These are phyloP conservation scores for Trametes maxima DNA, from an alignment of 768 basidiomycete genomes.

Conservation along the genomic window DNA sequence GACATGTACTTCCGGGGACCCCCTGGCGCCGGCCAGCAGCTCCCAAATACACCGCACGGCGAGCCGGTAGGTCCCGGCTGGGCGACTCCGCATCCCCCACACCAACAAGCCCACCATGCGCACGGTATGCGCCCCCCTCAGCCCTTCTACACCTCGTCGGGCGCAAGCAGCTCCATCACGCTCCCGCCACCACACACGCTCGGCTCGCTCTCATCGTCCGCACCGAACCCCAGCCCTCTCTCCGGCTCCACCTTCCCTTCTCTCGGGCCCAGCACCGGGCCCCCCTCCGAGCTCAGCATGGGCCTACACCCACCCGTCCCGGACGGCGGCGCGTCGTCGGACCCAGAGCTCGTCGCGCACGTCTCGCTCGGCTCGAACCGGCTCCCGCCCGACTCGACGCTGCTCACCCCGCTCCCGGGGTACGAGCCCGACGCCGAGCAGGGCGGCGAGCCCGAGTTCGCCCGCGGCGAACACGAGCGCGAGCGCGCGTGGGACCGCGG, in stretches of 20 bases:
- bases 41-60: conserved; percentile 2
- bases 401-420: conserved; percentile 70
- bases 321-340: conserved; percentile 12
- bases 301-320: conserved; percentile 1
- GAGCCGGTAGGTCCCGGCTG: conserved; percentile 14
- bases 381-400: conserved; percentile 51
- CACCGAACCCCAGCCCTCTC: conserved; percentile 22
- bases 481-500: conserved; percentile 14
- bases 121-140: conserved; percentile 15
- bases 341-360: conserved; percentile 25
- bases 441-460: conserved; percentile 5
- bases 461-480: conserved; percentile 7
- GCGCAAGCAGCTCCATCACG: conserved; percentile 11
- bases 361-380: conserved; percentile 57
- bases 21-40: not conserved
- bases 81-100: conserved; percentile 3
- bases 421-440: conserved; percentile 44
- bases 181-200: conserved; percentile 21
- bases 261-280: conserved; percentile 6
- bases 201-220: conserved; percentile 18
- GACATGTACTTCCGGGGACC: conserved; percentile 24
- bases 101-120: conserved; percentile 8
- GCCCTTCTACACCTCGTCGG: conserved; percentile 11
- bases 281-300: conserved; percentile 3
- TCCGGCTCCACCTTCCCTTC: conserved; percentile 12